Base-by-base conservation (phyloP, 1,284 basidiomycete genomes). In the Kwoniella shivajii region DNA sequence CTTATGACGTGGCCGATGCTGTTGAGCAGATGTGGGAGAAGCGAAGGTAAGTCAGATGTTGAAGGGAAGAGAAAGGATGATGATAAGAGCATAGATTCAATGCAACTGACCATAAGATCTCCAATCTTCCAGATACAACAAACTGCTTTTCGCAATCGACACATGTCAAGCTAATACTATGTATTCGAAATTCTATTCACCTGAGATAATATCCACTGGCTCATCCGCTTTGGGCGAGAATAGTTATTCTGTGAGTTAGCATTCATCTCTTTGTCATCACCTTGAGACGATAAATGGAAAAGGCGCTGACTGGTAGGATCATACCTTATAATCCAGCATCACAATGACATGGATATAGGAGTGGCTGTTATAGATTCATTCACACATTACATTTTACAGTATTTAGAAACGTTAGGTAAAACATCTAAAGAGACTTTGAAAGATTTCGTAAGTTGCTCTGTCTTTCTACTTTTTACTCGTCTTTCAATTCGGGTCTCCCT, bases 1-100 rank as follows among this genome's bases (percentile, higher is more conserved):
- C 95, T 0, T 92, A 91, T 57, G 95, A 99, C 73, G 84, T 96
- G 34, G 94, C 95, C 0, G 95, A 99, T 74, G 94, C 95, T 0
- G 88, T 99, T 59, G 92, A 93, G 75, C 93, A 97, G 77, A 99
- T 99, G 95, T 93, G 89, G 83, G 89, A 94, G 74, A 97, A 98
- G 82, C 88, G 89, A 71, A 81, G 92, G 91, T 89, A 59, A 43
- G 83, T 69, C 5, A n/a, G 11, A n/a, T n/a, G n/a, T n/a, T n/a
- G n/a, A n/a, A n/a, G n/a, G n/a, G n/a, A n/a, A n/a, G n/a, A n/a
- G n/a, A n/a, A n/a, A n/a, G n/a, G n/a, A n/a, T n/a, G n/a, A n/a
- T n/a, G n/a, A n/a, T n/a, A n/a, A n/a, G n/a, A n/a, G n/a, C n/a
- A n/a, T n/a, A n/a, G n/a, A n/a, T n/a, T n/a, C n/a, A n/a, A n/a